Evolutionary conservation across 257 asterid species (phyloP).

Genomic region (Cordia subcordata): DNA sequence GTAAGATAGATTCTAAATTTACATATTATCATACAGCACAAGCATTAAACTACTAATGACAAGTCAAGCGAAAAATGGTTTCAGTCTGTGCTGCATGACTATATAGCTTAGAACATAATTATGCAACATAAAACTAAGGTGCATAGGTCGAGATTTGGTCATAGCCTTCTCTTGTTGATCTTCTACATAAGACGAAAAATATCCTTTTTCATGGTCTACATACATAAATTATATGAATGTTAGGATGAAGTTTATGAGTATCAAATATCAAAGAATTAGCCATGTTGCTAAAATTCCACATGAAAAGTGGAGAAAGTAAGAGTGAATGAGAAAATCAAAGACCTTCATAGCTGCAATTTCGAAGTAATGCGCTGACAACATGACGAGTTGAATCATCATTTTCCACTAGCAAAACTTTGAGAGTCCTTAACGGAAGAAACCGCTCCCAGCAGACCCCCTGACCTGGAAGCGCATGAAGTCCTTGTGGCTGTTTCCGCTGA

Average conservation of each 20-base stretch:
- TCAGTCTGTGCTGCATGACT: no score
- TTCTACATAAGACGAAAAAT: no score
- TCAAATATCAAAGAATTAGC: background rate
- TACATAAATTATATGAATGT: background rate
- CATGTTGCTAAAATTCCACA: background rate
- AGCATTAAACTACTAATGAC: no score
- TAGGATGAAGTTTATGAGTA: no score
- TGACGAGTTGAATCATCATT: constrained; percentile 55
- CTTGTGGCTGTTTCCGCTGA: constrained; percentile 23
- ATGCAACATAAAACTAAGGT: no score
- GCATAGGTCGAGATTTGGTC: no score
- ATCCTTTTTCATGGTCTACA: no score
- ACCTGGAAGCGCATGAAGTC: constrained; percentile 19
- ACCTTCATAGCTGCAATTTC: constrained; percentile 58
- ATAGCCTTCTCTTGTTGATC: no score
- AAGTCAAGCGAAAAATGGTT: no score
- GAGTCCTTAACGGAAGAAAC: constrained; percentile 49
- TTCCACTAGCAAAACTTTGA: constrained; percentile 50
- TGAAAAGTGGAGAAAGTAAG: background rate
- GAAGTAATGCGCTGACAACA: constrained; percentile 49
- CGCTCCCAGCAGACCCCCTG: constrained; percentile 40
- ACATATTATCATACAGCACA: no score
- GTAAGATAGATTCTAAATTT: no score
- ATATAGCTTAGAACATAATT: no score
- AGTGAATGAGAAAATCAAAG: background rate